phyloP scores from a whole-genome alignment of 495 filamentous ascomycete species.

The Astrothelium macrocarpum region DNA sequence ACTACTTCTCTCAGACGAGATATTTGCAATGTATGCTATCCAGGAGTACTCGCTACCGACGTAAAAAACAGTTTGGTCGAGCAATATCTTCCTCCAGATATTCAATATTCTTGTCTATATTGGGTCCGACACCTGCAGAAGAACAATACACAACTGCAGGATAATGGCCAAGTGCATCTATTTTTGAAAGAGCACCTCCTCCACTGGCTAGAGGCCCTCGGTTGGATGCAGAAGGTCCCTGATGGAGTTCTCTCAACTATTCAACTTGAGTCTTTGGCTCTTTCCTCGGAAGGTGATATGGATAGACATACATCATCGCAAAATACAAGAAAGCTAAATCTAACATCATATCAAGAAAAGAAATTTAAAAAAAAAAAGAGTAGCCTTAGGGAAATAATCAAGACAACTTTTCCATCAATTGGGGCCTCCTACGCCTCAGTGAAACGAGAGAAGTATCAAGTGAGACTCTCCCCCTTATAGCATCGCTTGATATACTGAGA shows the following conservation, averaged over 20 bases:
- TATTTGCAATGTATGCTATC: neutral
- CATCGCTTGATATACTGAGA: no score
- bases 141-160: conserved; percentile 7
- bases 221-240: conserved; percentile 10
- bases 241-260: conserved; percentile 12
- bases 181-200: conserved; percentile 19
- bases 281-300: conserved; percentile 6
- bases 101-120: conserved; percentile 30
- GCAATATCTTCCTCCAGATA: conserved; percentile 8
- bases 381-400: no score
- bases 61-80: conserved; percentile 3
- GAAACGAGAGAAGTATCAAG: no score
- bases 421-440: no score
- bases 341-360: no score
- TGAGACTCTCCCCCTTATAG: no score
- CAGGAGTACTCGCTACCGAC: conserved; percentile 10
- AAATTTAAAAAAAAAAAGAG: no score
- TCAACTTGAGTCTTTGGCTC: conserved; percentile 7
- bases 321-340: neutral
- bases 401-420: no score
- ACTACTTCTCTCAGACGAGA: neutral
- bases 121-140: conserved; percentile 26
- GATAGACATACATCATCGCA: neutral
- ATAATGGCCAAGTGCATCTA: conserved; percentile 17
- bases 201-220: conserved; percentile 24